Percentiles rank a stretch among this genome's conserved stretches.
These are phyloP conservation scores for Candida manassasensis DNA, from an alignment of 805 yeast genomes.

Conservation along the genomic window DNA sequence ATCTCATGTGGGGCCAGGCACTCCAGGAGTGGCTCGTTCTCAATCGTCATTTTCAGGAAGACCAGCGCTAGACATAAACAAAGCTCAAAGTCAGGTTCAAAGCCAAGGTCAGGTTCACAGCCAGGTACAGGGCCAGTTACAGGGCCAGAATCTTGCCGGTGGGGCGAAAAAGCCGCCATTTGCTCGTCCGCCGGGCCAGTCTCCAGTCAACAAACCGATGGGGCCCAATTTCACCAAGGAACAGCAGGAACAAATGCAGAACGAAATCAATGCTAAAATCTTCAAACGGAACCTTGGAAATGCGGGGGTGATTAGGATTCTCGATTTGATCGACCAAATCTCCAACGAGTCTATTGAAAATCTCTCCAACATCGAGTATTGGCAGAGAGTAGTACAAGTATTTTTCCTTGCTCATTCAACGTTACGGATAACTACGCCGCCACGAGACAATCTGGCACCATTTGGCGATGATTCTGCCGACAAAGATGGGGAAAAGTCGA, in stretches of 20 bases:
- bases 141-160: neutral
- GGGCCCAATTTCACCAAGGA: constrained; percentile 3
- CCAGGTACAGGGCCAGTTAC: constrained; percentile 1
- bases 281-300: constrained; percentile 38
- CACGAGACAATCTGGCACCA: neutral
- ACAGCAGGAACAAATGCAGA: constrained; percentile 19
- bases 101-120: neutral
- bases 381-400: constrained; percentile 31
- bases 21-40: neutral
- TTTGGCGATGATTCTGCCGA: constrained; percentile 1
- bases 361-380: constrained; percentile 27
- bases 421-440: constrained; percentile 16
- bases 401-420: constrained; percentile 29
- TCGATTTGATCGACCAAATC: constrained; percentile 37
- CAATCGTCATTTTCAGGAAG: neutral
- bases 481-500: constrained; percentile 2
- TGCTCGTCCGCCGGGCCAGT: constrained; percentile 16
- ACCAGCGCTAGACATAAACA: constrained; percentile 3
- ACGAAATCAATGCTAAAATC: constrained; percentile 29
- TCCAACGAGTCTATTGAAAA: constrained; percentile 28
- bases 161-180: neutral
- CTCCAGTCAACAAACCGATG: constrained; percentile 10
- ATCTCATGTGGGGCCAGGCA: constrained; percentile 6
- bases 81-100: neutral
- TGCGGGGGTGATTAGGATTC: constrained; percentile 36